phyloP scores from a whole-genome alignment of 768 basidiomycete species.

The Termitomyces sp. region DNA sequence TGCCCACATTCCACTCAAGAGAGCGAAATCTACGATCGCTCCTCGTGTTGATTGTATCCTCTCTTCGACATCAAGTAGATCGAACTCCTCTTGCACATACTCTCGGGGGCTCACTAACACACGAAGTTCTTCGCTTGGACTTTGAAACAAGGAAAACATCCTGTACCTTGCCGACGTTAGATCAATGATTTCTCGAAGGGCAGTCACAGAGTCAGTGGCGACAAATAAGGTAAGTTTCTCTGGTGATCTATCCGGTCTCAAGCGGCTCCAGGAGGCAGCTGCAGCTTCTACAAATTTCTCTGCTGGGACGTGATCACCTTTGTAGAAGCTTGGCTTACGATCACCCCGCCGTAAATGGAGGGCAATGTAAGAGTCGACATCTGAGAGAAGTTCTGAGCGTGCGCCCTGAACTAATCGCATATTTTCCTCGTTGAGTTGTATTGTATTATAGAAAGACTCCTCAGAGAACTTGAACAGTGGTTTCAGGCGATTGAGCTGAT shows the following conservation, averaged over 20 bases:
- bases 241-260: slow-evolving; percentile 16
- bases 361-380: slow-evolving; percentile 35
- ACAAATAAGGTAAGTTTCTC: slow-evolving; percentile 42
- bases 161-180: slow-evolving; percentile 27
- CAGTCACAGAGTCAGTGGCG: slow-evolving; percentile 54
- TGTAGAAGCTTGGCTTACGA: slow-evolving; percentile 37
- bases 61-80: slow-evolving; percentile 28
- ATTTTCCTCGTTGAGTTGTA: slow-evolving; percentile 45
- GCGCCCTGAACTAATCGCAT: slow-evolving; percentile 42
- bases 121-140: slow-evolving; percentile 34
- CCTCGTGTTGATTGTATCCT: slow-evolving; percentile 51
- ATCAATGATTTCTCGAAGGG: slow-evolving; percentile 34
- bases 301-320: slow-evolving; percentile 40
- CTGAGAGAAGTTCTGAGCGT: slow-evolving; percentile 35
- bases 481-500: slow-evolving; percentile 46
- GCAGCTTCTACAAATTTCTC: slow-evolving; percentile 41
- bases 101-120: slow-evolving; percentile 43
- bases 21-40: slow-evolving; percentile 63
- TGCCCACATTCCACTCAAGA: slow-evolving; percentile 60
- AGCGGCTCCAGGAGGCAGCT: slow-evolving; percentile 33
- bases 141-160: slow-evolving; percentile 41
- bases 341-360: slow-evolving; percentile 65
- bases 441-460: slow-evolving; percentile 43
- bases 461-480: slow-evolving; percentile 44
- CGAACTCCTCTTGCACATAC: slow-evolving; percentile 52